Conservation (phyloP, 495 filamentous ascomycete genomes). For the Podospora pseudoanserina region DNA sequence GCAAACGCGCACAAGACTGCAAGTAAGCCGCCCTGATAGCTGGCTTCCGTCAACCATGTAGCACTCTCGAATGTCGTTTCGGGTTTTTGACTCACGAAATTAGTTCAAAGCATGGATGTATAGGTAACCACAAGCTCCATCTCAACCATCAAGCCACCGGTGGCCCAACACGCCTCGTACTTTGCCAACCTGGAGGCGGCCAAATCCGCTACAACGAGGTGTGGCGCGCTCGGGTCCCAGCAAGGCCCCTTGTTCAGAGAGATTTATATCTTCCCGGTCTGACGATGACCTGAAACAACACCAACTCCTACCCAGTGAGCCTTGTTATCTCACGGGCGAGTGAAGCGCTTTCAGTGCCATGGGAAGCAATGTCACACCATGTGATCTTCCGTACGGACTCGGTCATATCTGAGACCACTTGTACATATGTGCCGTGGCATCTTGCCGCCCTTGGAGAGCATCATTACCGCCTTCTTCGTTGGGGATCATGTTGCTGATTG, state of each 20-base stretch:
- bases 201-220: background rate
- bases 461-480: background rate
- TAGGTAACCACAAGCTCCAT: background rate
- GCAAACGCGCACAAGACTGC: background rate
- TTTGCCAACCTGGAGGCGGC: background rate
- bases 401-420: background rate
- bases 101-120: background rate
- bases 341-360: conserved; percentile 12
- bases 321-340: conserved; percentile 11
- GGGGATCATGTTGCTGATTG: background rate
- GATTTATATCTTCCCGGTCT: conserved; percentile 11
- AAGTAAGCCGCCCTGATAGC: background rate
- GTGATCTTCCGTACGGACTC: conserved; percentile 7
- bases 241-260: conserved; percentile 15
- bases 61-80: background rate
- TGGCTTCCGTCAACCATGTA: background rate
- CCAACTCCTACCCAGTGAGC: conserved; percentile 12
- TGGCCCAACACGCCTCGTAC: background rate
- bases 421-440: background rate
- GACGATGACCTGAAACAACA: conserved; percentile 25
- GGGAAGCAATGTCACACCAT: conserved; percentile 24
- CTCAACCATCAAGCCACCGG: background rate
- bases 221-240: conserved; percentile 1
- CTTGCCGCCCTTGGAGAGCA: background rate
- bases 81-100: background rate